Conservation (phyloP, 2,329 filamentous ascomycete genomes). For the Fusarium globosum region DNA sequence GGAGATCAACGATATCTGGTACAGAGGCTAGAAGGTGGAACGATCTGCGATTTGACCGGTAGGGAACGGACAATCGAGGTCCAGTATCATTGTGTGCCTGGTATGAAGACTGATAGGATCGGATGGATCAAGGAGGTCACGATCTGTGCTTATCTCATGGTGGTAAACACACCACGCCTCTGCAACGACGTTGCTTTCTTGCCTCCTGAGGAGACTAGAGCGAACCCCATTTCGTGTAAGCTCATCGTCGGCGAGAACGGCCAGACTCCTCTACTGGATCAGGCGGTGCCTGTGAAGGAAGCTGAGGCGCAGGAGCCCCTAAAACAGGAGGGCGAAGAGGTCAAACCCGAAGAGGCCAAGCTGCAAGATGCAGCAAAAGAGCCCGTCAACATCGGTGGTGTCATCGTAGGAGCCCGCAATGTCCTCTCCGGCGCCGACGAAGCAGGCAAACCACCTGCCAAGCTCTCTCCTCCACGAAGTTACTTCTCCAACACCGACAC, state of each 20-base stretch:
- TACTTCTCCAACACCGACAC: constrained; percentile 48
- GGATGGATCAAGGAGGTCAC: constrained; percentile 93
- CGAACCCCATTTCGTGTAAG: constrained; percentile 81
- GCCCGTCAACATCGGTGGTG: constrained; percentile 62
- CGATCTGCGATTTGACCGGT: constrained; percentile 86
- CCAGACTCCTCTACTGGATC: constrained; percentile 54
- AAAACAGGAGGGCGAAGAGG: constrained; percentile 19
- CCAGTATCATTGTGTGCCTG: constrained; percentile 82
- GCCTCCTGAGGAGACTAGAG: constrained; percentile 80
- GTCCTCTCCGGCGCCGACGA: constrained; percentile 59
- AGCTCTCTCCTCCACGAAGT: constrained; percentile 58
- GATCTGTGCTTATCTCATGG: constrained; percentile 93
- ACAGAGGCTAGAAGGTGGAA: constrained; percentile 82
- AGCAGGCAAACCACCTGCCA: constrained; percentile 59
- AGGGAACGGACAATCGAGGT: constrained; percentile 86
- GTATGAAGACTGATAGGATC: constrained; percentile 78
- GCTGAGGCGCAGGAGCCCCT: constrained; percentile 17
- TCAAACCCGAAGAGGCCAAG: not conserved
- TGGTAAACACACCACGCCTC: constrained; percentile 87
- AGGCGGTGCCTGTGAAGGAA: constrained; percentile 48
- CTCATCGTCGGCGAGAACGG: constrained; percentile 68
- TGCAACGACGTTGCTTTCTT: constrained; percentile 89
- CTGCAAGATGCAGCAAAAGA: constrained; percentile 49
- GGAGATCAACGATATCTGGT: constrained; percentile 88
- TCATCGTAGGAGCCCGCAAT: constrained; percentile 63